Percentiles rank a stretch among this genome's conserved stretches.
Conservation (phyloP, 2,329 filamentous ascomycete genomes). For the Orbilia brochopaga region DNA sequence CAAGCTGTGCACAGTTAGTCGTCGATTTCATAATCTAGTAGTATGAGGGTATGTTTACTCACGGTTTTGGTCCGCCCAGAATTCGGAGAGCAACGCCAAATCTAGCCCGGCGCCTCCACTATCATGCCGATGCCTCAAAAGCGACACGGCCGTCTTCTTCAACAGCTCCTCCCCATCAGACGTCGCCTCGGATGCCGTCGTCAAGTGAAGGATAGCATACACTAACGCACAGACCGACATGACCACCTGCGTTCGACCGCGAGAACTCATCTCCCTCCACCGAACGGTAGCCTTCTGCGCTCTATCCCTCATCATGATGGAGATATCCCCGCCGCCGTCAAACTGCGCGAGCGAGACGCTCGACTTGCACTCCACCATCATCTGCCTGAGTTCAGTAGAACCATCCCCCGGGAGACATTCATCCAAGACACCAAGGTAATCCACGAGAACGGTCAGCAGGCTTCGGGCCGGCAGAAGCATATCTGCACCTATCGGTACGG, state of each 20-base stretch:
- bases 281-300: not conserved
- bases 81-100: conserved; percentile 33
- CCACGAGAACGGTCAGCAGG: conserved; percentile 33
- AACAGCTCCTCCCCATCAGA: conserved; percentile 36
- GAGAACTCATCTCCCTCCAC: conserved; percentile 34
- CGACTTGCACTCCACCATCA: conserved; percentile 22
- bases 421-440: conserved; percentile 24
- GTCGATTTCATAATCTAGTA: not conserved
- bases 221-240: conserved; percentile 37
- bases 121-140: conserved; percentile 15
- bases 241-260: conserved; percentile 36
- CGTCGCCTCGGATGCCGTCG: conserved; percentile 30
- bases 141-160: conserved; percentile 24
- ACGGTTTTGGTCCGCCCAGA: conserved; percentile 42
- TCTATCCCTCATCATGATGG: conserved; percentile 25
- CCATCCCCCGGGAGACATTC: not conserved
- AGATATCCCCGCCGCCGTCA: conserved; percentile 18
- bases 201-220: conserved; percentile 36
- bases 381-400: conserved; percentile 26
- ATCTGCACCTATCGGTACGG: conserved; percentile 20
- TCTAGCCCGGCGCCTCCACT: conserved; percentile 22
- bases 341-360: conserved; percentile 37
- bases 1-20: conserved; percentile 29
- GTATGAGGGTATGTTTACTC: too few relatives aligned
- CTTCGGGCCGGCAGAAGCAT: conserved; percentile 42